phyloP scores from a whole-genome alignment of 495 filamentous ascomycete genomes.

The Apiosordaria backusii region DNA sequence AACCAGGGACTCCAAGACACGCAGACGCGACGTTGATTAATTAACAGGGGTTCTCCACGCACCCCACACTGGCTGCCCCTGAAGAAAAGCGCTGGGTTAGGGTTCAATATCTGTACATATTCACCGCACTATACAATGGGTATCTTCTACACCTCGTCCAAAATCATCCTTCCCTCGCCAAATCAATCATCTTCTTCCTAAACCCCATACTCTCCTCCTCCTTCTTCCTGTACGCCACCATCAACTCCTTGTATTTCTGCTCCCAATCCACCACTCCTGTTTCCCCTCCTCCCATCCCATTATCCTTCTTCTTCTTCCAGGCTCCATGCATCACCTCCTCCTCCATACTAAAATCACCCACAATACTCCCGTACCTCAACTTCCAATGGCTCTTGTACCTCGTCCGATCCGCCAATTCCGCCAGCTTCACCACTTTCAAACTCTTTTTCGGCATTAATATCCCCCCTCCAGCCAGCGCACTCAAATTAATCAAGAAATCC shows the following conservation, averaged over 20 bases:
- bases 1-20: not conserved
- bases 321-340: conserved; percentile 42
- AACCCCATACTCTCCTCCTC: conserved; percentile 31
- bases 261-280: conserved; percentile 33
- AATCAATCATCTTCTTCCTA: conserved; percentile 25
- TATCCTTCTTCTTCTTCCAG: conserved; percentile 31
- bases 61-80: not conserved
- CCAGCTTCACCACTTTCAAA: conserved; percentile 37
- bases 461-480: conserved; percentile 47
- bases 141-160: no score
- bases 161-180: conserved; percentile 13
- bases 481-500: conserved; percentile 52
- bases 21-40: not conserved
- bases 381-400: conserved; percentile 47
- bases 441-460: conserved; percentile 37
- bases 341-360: conserved; percentile 44
- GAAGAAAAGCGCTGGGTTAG: not conserved
- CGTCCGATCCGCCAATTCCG: conserved; percentile 27
- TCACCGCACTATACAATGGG: not conserved
- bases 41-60: not conserved
- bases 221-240: conserved; percentile 26
- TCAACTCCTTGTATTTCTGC: conserved; percentile 37
- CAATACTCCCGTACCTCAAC: conserved; percentile 42
- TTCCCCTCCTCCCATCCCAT: conserved; percentile 15
- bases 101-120: not conserved